These are phyloP conservation scores for Myriosclerotinia duriaeana DNA, from an alignment of 2,329 filamentous ascomycete genomes.

Conservation along the genomic window DNA sequence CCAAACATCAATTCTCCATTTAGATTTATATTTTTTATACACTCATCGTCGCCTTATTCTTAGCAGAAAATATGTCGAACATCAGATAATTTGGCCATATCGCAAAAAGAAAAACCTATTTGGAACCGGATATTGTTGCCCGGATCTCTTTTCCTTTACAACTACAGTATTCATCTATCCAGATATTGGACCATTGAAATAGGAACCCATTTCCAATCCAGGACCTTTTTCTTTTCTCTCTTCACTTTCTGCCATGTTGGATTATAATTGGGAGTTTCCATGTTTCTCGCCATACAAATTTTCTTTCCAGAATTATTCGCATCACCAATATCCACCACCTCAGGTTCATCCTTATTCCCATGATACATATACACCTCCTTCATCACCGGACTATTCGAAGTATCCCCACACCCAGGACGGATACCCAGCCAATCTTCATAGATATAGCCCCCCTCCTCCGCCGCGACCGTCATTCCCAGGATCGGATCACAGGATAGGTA, in stretches of 20 bases:
- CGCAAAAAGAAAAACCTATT: conserved; percentile 11
- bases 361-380: conserved; percentile 11
- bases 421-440: conserved; percentile 30
- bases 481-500: conserved; percentile 81
- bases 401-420: neutral
- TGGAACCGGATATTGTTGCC: conserved; percentile 16
- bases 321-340: conserved; percentile 12
- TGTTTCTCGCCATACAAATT: conserved; percentile 9
- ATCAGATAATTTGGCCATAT: conserved; percentile 10
- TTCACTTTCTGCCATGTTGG: conserved; percentile 22
- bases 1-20: neutral
- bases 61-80: conserved; percentile 8
- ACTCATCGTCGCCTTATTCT: conserved; percentile 13
- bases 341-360: conserved; percentile 6
- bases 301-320: conserved; percentile 11
- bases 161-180: conserved; percentile 10
- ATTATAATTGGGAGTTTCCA: conserved; percentile 20
- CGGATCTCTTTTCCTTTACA: conserved; percentile 19
- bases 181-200: conserved; percentile 20
- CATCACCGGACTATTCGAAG: neutral
- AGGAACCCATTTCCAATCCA: conserved; percentile 18
- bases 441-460: conserved; percentile 28
- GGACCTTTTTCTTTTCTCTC: conserved; percentile 18
- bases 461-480: conserved; percentile 23
- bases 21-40: conserved; percentile 7